Base-by-base conservation (phyloP, 805 yeast genomes). In the Jamesozyma lodderae region DNA sequence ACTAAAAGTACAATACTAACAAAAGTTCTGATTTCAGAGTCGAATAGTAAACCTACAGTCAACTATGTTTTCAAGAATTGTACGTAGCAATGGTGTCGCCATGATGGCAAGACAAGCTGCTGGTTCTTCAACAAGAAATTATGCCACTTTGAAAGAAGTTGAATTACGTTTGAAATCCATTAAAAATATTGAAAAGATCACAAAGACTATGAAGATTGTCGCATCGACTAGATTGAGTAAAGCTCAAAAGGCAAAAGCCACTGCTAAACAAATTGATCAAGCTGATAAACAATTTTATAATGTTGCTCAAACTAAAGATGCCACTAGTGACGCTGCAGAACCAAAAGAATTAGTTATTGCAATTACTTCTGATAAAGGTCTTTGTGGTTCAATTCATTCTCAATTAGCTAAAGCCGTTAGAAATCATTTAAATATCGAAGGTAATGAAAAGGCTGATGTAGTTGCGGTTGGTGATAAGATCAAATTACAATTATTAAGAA, bases 201-300 rank as follows among this genome's bases (percentile, higher is more conserved):
- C 98, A 70, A 92, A 92, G 72, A 92, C 98, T 67, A 92, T 92
- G 97, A 92, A 88, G 75, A 81, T 92, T 69, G 98, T 92, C 59
- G 98, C 98, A 30, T 90, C 97, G 30, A 92, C 98, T 54, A 82
- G 96, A 71, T 77, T 92, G 65, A 73, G 77, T 63, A 87, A 84
- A 70, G 98, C 98, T 45, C 95, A 87, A 69, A 83, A 81, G 66
- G 95, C 96, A 45, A 90, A 87, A 87, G 70, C 72, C 52, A 75
- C 84, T 36, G 81, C 96, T 36, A 80, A 94, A 65, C 81, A 76
- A 44, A 90, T 84, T 73, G 80, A 80, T 60, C 72, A 73, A 54
- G 79, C 88, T 43, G 94, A 87, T 60, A 53, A 70, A 45, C 86
- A 81, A 61, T 85, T 92, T 54, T 85, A 70, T 68, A 69, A 74